These are phyloP conservation scores for Boletus coccyginus DNA, from an alignment of 768 basidiomycete species.

Conservation along the genomic window DNA sequence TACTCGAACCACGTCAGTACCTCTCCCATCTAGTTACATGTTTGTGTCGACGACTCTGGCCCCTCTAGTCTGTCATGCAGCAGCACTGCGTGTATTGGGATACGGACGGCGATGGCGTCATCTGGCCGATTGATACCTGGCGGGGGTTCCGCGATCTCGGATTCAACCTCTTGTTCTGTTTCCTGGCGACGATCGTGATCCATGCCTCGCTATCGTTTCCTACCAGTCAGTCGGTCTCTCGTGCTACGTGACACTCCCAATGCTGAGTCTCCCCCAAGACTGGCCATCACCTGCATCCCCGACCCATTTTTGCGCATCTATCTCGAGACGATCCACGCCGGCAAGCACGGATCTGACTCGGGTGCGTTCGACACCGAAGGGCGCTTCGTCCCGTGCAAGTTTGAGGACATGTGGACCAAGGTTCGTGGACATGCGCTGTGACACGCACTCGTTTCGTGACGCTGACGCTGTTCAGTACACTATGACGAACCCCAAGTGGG, in stretches of 20 bases:
- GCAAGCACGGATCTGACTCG: conserved; percentile 44
- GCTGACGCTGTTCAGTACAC: conserved; percentile 13
- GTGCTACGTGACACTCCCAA: neutral
- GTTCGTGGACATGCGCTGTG: conserved; percentile 17
- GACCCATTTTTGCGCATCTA: conserved; percentile 43
- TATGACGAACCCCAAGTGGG: neutral
- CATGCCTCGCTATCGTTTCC: conserved; percentile 36
- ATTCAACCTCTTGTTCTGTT: conserved; percentile 37
- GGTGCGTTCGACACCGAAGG: conserved; percentile 42
- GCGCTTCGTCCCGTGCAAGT: conserved; percentile 39
- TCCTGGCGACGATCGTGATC: conserved; percentile 35
- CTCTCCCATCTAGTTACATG: neutral
- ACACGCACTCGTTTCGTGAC: neutral
- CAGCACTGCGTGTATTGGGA: conserved; percentile 44
- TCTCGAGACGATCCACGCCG: conserved; percentile 33
- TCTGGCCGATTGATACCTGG: conserved; percentile 46
- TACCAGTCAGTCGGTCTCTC: conserved; percentile 22
- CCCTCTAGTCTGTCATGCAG: conserved; percentile 37
- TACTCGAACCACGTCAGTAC: conserved; percentile 22
- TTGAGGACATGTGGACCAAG: conserved; percentile 45
- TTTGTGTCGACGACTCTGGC: neutral
- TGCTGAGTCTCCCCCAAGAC: conserved; percentile 8
- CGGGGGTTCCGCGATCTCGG: conserved; percentile 40
- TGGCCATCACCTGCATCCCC: conserved; percentile 29
- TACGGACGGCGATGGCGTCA: conserved; percentile 38